Percentiles rank a stretch among this genome's conserved stretches.
Evolutionary conservation across 768 basidiomycete species (phyloP).

Genomic region (Phanerochaete sordida): DNA sequence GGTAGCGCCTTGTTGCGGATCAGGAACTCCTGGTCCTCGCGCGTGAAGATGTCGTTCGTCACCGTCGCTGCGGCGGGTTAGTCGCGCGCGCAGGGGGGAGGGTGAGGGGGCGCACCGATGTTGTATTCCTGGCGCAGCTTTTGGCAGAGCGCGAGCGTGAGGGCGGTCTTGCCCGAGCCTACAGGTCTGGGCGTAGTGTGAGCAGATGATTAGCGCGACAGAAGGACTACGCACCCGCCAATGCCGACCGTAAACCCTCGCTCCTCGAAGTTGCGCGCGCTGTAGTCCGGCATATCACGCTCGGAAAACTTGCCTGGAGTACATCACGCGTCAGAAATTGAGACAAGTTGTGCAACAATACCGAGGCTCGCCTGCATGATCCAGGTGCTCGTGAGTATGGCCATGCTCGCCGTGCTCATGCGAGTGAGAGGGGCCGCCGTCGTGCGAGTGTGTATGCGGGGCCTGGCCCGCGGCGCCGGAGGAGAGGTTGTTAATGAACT

Average conservation of each 20-base stretch:
- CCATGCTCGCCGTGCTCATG: slow-evolving; percentile 81
- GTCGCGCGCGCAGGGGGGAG: not conserved
- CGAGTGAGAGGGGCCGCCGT: slow-evolving; percentile 33
- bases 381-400: slow-evolving; percentile 91
- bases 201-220: not conserved
- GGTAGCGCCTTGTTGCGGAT: slow-evolving; percentile 91
- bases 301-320: slow-evolving; percentile 82
- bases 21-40: slow-evolving; percentile 96
- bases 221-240: slow-evolving; percentile 68
- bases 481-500: slow-evolving; percentile 70
- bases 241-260: slow-evolving; percentile 98
- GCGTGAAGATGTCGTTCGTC: slow-evolving; percentile 99
- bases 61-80: slow-evolving; percentile 63
- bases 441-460: slow-evolving; percentile 50
- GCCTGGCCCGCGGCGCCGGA: slow-evolving; percentile 28
- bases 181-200: slow-evolving; percentile 62
- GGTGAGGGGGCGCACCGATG: slow-evolving; percentile 58
- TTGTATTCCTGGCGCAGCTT: slow-evolving; percentile 80
- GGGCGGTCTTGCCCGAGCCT: slow-evolving; percentile 96
- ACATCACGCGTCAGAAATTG: not conserved
- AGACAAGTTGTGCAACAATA: not conserved
- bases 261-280: slow-evolving; percentile 81
- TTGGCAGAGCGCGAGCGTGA: slow-evolving; percentile 88
- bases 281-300: slow-evolving; percentile 88
- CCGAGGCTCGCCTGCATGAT: slow-evolving; percentile 65